phyloP scores from a whole-genome alignment of 805 yeast genomes.

The Yarrowia osloensis region DNA sequence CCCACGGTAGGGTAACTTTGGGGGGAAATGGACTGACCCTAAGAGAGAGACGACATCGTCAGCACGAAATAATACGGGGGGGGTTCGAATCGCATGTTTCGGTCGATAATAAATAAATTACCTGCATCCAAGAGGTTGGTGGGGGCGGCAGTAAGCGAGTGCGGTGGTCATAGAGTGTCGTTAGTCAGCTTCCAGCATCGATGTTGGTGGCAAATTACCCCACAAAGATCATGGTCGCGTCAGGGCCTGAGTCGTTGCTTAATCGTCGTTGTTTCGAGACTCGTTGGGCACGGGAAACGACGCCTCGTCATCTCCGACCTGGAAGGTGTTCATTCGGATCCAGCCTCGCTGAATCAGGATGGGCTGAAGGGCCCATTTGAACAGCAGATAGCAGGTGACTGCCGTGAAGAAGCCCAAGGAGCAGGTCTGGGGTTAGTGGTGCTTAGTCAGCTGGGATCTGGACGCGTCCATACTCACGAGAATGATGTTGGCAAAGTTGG shows the following conservation, averaged over 20 bases:
- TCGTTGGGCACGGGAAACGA: background rate
- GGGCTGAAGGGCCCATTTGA: constrained; percentile 35
- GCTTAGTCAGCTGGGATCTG: background rate
- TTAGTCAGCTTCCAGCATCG: no score
- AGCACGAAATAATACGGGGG: background rate
- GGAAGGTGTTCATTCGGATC: constrained; percentile 30
- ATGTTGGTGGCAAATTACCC: no score
- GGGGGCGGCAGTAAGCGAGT: background rate
- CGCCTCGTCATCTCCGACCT: constrained; percentile 27
- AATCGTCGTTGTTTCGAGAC: background rate
- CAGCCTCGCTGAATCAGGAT: constrained; percentile 32
- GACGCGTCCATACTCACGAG: constrained; percentile 31
- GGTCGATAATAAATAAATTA: background rate
- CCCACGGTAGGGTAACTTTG: background rate
- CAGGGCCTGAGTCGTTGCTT: background rate
- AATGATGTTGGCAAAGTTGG: constrained; percentile 32
- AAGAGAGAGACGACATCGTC: no score
- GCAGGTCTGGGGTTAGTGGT: constrained; percentile 32
- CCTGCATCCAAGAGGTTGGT: background rate
- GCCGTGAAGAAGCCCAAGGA: constrained; percentile 32
- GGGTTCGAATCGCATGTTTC: no score
- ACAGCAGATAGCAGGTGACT: constrained; percentile 31
- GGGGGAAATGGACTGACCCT: background rate
- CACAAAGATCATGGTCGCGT: background rate
- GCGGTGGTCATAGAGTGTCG: background rate